These are phyloP conservation scores for Aspergillus leporis DNA, from an alignment of 495 filamentous ascomycete species.

Conservation along the genomic window DNA sequence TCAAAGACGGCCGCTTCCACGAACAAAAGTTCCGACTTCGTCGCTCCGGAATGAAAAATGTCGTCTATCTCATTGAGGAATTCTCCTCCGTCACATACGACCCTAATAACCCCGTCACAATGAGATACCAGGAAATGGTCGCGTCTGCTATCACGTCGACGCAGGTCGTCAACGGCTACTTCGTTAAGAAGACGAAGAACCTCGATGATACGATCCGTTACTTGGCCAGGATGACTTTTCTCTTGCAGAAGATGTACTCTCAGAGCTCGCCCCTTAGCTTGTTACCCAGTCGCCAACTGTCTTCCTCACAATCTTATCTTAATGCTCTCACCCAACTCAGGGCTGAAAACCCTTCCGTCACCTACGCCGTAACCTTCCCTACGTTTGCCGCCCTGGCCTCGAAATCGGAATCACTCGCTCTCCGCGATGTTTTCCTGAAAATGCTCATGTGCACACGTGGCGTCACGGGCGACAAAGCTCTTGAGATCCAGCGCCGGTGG, in stretches of 20 bases:
- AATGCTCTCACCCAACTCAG: conserved; percentile 60
- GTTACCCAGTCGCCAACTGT: conserved; percentile 66
- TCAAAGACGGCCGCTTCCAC: conserved; percentile 81
- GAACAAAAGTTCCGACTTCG: conserved; percentile 83
- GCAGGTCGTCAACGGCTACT: conserved; percentile 80
- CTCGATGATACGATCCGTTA: conserved; percentile 83
- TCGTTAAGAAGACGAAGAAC: conserved; percentile 73
- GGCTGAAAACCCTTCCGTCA: conserved; percentile 43
- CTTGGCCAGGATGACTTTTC: conserved; percentile 69
- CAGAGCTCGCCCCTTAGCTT: conserved; percentile 33
- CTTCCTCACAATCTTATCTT: conserved; percentile 68
- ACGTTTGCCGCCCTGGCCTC: conserved; percentile 71
- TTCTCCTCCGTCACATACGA: conserved; percentile 53
- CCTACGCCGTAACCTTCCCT: conserved; percentile 68
- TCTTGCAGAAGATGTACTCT: conserved; percentile 63
- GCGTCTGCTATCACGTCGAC: conserved; percentile 75
- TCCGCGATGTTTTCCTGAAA: conserved; percentile 77
- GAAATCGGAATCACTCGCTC: conserved; percentile 71
- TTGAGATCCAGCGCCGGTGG: conserved; percentile 78
- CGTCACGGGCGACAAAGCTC: conserved; percentile 77
- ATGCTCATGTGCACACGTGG: conserved; percentile 85
- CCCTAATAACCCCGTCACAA: conserved; percentile 29
- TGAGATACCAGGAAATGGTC: conserved; percentile 65
- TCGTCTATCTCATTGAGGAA: conserved; percentile 82
- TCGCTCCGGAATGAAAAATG: conserved; percentile 69